Evolutionary conservation across 108 stramenopile genomes (phyloP).

Genomic region (Fistulifera solaris): DNA sequence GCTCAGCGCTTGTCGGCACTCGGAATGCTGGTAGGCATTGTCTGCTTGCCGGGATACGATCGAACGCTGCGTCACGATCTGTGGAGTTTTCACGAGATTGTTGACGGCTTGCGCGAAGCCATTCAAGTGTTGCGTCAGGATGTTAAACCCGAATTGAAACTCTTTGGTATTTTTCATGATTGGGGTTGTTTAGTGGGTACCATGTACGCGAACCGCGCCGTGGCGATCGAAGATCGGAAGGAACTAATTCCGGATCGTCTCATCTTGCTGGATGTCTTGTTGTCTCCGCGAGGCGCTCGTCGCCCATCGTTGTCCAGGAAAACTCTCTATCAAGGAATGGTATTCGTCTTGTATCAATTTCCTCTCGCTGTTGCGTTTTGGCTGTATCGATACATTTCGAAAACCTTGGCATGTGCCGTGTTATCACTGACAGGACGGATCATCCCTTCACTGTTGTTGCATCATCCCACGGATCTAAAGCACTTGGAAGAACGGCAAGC

Average conservation of each 20-base stretch:
- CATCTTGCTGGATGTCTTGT: constrained; percentile 36
- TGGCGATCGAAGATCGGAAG: not conserved
- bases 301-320: too few species aligned
- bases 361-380: too few species aligned
- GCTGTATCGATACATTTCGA: too few species aligned
- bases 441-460: too few species aligned
- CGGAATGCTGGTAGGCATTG: constrained; percentile 24
- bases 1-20: constrained; percentile 20
- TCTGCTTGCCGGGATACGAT: constrained; percentile 30
- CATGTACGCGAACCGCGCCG: constrained; percentile 30
- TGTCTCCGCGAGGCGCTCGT: not conserved
- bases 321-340: too few species aligned
- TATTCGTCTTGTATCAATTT: too few species aligned
- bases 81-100: constrained; percentile 21
- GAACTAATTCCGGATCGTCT: constrained; percentile 12
- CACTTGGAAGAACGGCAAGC: too few species aligned
- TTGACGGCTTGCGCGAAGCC: constrained; percentile 1
- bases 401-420: too few species aligned
- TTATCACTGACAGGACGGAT: too few species aligned
- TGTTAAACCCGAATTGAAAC: constrained; percentile 5
- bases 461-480: too few species aligned
- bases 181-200: constrained; percentile 33
- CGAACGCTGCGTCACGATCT: constrained; percentile 4
- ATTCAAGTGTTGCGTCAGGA: not conserved
- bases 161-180: constrained; percentile 45